phyloP scores from a whole-genome alignment of 2,329 filamentous ascomycete species.

The Botrytis fragariae region DNA sequence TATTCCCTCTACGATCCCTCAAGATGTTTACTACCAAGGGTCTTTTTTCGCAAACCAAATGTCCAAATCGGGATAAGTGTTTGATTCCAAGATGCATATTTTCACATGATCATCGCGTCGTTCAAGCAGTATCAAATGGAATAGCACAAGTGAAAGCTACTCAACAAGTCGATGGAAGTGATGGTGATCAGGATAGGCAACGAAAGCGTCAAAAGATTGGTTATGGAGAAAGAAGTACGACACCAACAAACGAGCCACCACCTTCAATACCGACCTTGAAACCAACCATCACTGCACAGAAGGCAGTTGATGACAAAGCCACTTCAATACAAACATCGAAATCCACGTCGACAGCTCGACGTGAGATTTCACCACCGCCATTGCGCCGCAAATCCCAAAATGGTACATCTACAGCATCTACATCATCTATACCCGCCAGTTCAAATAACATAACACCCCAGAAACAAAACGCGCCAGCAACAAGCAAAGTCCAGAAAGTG shows the following conservation, averaged over 20 bases:
- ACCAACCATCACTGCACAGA: not conserved
- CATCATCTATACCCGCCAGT: slow-evolving; percentile 16
- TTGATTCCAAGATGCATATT: slow-evolving; percentile 39
- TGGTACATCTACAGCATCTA: not conserved
- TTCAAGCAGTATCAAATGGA: slow-evolving; percentile 17
- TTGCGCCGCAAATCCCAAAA: slow-evolving; percentile 29
- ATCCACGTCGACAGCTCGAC: slow-evolving; percentile 21
- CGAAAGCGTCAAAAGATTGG: slow-evolving; percentile 38
- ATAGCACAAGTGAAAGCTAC: not conserved
- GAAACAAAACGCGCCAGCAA: not conserved
- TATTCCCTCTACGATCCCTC: not conserved
- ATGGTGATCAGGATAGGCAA: slow-evolving; percentile 37
- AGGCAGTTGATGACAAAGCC: not conserved
- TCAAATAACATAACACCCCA: not conserved
- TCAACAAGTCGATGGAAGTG: not conserved
- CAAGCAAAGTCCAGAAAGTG: not conserved
- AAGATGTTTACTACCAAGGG: slow-evolving; percentile 38
- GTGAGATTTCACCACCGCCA: slow-evolving; percentile 34
- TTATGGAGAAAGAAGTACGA: slow-evolving; percentile 19
- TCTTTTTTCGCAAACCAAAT: slow-evolving; percentile 36
- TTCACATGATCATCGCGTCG: slow-evolving; percentile 24
- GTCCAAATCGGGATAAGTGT: slow-evolving; percentile 37
- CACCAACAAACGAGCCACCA: not conserved
- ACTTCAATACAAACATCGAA: slow-evolving; percentile 2
- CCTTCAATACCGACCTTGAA: not conserved